Evolutionary conservation across 768 basidiomycete genomes (phyloP), one percentile per base, ranked within the genome.

Genomic region (Butyriboletus loyo): DNA sequence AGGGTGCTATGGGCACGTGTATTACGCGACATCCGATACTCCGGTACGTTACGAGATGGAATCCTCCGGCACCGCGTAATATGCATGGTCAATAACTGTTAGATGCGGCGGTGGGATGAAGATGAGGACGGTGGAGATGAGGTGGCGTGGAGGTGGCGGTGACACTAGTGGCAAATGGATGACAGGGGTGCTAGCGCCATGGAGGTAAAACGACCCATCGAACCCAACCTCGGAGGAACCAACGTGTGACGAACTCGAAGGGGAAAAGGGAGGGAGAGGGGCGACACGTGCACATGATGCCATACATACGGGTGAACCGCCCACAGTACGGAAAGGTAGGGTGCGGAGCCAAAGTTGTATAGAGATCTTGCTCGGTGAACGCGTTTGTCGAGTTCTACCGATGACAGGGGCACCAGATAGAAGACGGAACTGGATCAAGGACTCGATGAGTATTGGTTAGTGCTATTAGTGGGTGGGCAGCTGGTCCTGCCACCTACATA

Each of bases 61-160:
- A 35, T 10, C 25, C 32, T 45, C 32, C 36, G 52, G 37, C 32
- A 38, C 54, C 42, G 52, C 56, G 45, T 43, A 49, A 54, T n/a
- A 28, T 10, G 24, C 46, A 25, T 19, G 5, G 14, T 32, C 39
- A 35, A 27, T 6, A 19, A 15, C 3, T 11, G 19, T 19, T 42
- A 32, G 14, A 21, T 28, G 41, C n/a, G 37, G 37, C 19, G 44
- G 41, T 43, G 46, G 49, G 30, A 46, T 17, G 35, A 35, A 17
- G 27, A 28, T 15, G 11, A 34, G 25, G 38, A 25, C 17, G 42
- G 48, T 27, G 37, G 37, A 24, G 21, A 24, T 32, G 55, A 25
- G 42, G 25, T 59, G 30, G 40, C 19, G 46, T 37, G 48, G 31
- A 32, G 30, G 34, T 42, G 49, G 49, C 24, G 25, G 28, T 56